Evolutionary conservation across 257 asterid species (phyloP).

Genomic region (Nicotiana noctiflora): DNA sequence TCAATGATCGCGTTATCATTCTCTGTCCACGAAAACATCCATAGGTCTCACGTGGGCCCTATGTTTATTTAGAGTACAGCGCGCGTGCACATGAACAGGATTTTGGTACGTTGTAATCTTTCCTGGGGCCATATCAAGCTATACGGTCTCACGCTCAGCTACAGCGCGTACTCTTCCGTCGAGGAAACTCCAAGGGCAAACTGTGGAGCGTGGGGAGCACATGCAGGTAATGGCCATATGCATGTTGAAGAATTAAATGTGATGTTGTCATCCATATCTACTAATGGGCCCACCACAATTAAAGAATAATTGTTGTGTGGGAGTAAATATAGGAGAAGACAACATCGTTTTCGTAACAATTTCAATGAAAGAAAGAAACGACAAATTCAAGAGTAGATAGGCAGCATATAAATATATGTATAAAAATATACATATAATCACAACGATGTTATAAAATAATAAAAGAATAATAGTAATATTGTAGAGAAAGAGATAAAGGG

Average conservation of each 20-base stretch:
- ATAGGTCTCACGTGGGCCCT: not conserved
- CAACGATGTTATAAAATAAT: no score
- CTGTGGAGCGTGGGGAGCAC: not conserved
- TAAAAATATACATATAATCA: no score
- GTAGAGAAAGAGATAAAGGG: no score
- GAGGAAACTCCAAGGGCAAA: not conserved
- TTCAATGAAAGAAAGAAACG: not conserved
- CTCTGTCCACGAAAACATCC: not conserved
- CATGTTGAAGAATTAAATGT: not conserved
- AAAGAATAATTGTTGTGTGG: constrained; percentile 1
- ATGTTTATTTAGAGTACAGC: not conserved
- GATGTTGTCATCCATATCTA: constrained; percentile 19
- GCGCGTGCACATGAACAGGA: constrained; percentile 36
- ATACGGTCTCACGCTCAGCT: not conserved
- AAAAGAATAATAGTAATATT: no score
- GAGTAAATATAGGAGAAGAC: not conserved
- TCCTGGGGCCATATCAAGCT: not conserved
- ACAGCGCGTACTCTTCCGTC: not conserved
- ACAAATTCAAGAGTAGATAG: not conserved
- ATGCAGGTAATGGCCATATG: not conserved
- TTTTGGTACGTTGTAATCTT: constrained; percentile 15
- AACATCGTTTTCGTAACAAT: not conserved
- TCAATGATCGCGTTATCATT: constrained; percentile 42
- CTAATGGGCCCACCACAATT: not conserved
- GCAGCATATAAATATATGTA: not conserved